phyloP scores from a whole-genome alignment of 352 stramenopile genomes.

The Globisporangium iwayamae region DNA sequence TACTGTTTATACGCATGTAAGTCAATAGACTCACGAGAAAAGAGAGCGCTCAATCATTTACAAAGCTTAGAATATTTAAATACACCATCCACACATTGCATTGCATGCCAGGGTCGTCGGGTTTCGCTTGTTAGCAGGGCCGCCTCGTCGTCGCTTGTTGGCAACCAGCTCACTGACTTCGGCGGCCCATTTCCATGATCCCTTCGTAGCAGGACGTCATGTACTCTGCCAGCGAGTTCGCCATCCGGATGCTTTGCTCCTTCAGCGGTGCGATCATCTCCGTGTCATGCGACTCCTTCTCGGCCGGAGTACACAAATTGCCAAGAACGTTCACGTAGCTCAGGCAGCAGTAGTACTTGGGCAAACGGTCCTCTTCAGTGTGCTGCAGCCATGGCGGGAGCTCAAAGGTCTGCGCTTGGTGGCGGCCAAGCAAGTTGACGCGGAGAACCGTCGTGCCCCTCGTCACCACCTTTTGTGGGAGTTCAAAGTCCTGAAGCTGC shows the following conservation, averaged over 20 bases:
- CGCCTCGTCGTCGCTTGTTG: background rate
- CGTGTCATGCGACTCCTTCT: slow-evolving; percentile 2
- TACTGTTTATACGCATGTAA: background rate
- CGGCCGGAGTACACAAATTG: slow-evolving; percentile 27
- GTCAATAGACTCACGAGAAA: background rate
- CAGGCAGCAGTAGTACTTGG: slow-evolving; percentile 80
- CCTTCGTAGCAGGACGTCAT: slow-evolving; percentile 61
- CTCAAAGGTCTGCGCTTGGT: slow-evolving; percentile 73
- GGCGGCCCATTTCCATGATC: slow-evolving; percentile 44
- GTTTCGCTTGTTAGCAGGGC: background rate
- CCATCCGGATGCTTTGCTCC: slow-evolving; percentile 35
- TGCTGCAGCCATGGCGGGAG: slow-evolving; percentile 45
- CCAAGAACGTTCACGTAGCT: slow-evolving; percentile 74
- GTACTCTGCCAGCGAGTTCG: slow-evolving; percentile 50
- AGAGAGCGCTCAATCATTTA: slow-evolving; percentile 5
- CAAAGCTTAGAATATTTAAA: slow-evolving; percentile 16
- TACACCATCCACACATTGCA: slow-evolving; percentile 5
- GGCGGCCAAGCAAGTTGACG: slow-evolving; percentile 59
- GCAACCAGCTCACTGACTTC: slow-evolving; percentile 26
- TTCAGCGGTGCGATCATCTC: slow-evolving; percentile 20
- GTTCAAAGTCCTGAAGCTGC: slow-evolving; percentile 56
- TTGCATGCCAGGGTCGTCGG: background rate
- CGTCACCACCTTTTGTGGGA: slow-evolving; percentile 45
- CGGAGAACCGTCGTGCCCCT: slow-evolving; percentile 44
- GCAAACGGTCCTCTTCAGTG: slow-evolving; percentile 35